phyloP scores from a whole-genome alignment of 306 rosid genomes.

The Morella rubra region DNA sequence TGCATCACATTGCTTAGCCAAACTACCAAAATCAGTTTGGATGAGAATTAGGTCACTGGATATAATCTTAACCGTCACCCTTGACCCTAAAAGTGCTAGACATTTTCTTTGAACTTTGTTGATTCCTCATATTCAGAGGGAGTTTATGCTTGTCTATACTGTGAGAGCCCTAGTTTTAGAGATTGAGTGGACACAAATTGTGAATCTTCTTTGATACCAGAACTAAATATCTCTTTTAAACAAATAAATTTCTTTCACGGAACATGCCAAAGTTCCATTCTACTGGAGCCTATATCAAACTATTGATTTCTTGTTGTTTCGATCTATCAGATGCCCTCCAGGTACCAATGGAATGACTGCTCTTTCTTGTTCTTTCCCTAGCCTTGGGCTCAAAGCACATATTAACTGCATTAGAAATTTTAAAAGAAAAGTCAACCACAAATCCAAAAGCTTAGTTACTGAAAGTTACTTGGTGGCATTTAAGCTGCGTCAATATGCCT shows the following conservation, averaged over 20 bases:
- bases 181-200: neutral
- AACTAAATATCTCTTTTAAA: neutral
- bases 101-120: neutral
- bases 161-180: neutral
- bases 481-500: neutral
- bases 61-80: no score
- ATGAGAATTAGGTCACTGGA: no score
- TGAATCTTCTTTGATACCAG: neutral
- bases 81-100: neutral
- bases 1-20: no score
- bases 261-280: neutral
- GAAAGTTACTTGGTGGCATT: neutral
- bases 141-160: neutral
- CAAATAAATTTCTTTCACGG: neutral
- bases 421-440: neutral
- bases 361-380: neutral
- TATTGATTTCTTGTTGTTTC: neutral
- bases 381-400: neutral
- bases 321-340: conserved; percentile 2
- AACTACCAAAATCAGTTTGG: no score
- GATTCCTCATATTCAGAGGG: neutral
- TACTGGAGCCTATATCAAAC: neutral
- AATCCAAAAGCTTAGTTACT: neutral
- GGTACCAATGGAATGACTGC: neutral
- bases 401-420: neutral